Percentiles rank a stretch among this genome's conserved stretches.
Conservation (phyloP, 495 filamentous ascomycete species). For the Bacidia rubella region DNA sequence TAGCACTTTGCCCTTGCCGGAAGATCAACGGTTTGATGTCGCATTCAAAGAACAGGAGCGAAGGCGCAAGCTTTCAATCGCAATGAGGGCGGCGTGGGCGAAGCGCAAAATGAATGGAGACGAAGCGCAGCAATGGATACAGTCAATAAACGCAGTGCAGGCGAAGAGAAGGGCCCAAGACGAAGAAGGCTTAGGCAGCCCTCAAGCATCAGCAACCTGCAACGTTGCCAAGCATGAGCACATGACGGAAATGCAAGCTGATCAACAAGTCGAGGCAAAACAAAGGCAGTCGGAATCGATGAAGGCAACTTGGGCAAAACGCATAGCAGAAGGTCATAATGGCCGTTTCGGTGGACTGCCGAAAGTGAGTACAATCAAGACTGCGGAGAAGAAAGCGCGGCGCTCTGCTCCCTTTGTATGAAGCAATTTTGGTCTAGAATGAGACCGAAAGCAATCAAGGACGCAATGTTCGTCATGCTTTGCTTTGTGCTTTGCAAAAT, state of each 20-base stretch:
- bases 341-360: not conserved
- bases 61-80: not conserved
- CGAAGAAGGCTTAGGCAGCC: no score
- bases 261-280: not conserved
- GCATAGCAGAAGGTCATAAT: not conserved
- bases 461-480: no score
- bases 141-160: not conserved
- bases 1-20: no score
- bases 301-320: not conserved
- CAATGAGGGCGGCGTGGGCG: not conserved
- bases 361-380: not conserved
- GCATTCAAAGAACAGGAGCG: not conserved
- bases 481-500: no score
- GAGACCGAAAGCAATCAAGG: no score
- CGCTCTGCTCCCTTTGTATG: no score
- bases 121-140: not conserved
- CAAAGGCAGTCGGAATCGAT: not conserved
- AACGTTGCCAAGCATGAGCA: no score
- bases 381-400: not conserved
- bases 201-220: no score
- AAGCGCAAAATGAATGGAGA: not conserved
- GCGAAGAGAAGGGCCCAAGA: not conserved
- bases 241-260: no score
- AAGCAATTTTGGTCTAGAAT: no score
- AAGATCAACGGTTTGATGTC: not conserved